Percentiles rank a stretch among this genome's conserved stretches.
These are phyloP conservation scores for Zopfia rhizophila DNA, from an alignment of 2,329 filamentous ascomycete genomes.

Conservation along the genomic window DNA sequence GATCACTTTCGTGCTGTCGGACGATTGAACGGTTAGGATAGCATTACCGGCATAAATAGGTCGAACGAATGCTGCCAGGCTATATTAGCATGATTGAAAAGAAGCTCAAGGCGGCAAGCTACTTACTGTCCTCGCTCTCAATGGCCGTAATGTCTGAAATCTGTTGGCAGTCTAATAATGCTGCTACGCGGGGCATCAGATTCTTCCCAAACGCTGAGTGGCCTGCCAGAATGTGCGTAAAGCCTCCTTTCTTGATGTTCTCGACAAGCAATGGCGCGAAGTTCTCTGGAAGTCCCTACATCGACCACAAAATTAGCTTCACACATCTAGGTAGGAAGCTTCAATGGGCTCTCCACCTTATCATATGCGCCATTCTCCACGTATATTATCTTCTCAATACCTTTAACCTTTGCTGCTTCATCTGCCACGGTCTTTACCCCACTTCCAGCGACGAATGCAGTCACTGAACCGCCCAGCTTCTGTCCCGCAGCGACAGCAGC, in stretches of 20 bases:
- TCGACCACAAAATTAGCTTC: conserved; percentile 3
- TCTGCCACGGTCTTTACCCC: conserved; percentile 80
- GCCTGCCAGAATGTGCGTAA: conserved; percentile 88
- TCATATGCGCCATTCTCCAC: conserved; percentile 93
- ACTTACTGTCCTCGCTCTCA: conserved; percentile 83
- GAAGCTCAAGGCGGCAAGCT: background rate
- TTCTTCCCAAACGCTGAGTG: conserved; percentile 98
- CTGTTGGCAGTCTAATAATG: conserved; percentile 90
- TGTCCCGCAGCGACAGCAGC: conserved; percentile 86
- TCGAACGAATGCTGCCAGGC: conserved; percentile 79
- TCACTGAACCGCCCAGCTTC: conserved; percentile 85
- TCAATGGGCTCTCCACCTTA: conserved; percentile 68
- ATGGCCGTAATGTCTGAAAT: conserved; percentile 91
- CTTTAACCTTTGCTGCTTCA: conserved; percentile 87
- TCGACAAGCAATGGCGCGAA: conserved; percentile 92
- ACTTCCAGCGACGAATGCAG: conserved; percentile 86
- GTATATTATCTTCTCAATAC: conserved; percentile 89
- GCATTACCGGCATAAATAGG: conserved; percentile 98
- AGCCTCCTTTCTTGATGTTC: conserved; percentile 95
- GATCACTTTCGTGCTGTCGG: conserved; percentile 85
- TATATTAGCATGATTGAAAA: conserved; percentile 10
- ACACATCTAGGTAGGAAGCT: background rate
- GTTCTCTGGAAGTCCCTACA: conserved; percentile 87
- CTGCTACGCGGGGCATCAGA: conserved; percentile 88
- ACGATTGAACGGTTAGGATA: conserved; percentile 93